A percentile compares a stretch with the other conserved stretches of the same genome.
phyloP scores from a whole-genome alignment of 495 filamentous ascomycete genomes.

The Mycothermus thermophilus region DNA sequence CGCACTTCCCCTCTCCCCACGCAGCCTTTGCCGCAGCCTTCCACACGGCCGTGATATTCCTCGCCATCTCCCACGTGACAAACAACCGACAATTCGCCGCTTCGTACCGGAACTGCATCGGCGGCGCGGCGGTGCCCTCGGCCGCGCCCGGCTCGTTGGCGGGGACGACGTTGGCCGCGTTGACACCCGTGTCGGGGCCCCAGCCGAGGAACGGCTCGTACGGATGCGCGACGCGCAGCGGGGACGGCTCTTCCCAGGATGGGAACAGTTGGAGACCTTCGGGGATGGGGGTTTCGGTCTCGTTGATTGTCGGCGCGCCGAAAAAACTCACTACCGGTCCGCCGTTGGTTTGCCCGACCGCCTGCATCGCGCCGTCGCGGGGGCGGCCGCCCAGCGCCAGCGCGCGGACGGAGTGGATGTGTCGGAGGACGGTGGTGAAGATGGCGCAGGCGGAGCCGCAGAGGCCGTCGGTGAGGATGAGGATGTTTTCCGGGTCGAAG shows the following conservation, averaged over 20 bases:
- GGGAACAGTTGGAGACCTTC: neutral
- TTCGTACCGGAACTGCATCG: constrained; percentile 39
- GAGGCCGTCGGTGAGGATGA: constrained; percentile 43
- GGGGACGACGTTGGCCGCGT: constrained; percentile 4
- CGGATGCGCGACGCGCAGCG: neutral
- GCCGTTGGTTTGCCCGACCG: constrained; percentile 47
- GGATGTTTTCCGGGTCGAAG: constrained; percentile 24
- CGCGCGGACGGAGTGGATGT: constrained; percentile 42
- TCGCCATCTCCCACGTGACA: constrained; percentile 36
- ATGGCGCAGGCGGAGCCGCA: constrained; percentile 53
- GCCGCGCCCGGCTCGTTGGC: neutral
- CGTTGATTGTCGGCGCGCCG: neutral
- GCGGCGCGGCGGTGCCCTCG: constrained; percentile 15
- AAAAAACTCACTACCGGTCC: constrained; percentile 13
- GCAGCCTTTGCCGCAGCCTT: constrained; percentile 27
- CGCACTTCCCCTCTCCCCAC: constrained; percentile 14
- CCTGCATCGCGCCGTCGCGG: constrained; percentile 43
- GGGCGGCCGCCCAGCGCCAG: constrained; percentile 50
- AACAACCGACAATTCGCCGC: constrained; percentile 43
- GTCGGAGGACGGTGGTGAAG: constrained; percentile 42
- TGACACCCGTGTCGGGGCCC: neutral
- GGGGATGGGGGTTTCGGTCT: neutral
- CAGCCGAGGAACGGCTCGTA: neutral
- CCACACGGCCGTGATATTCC: constrained; percentile 36
- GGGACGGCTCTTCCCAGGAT: neutral